Percentiles rank a stretch among this genome's conserved stretches.
These are phyloP conservation scores for Volutella citrinella DNA, from an alignment of 2,329 filamentous ascomycete species.

Conservation along the genomic window DNA sequence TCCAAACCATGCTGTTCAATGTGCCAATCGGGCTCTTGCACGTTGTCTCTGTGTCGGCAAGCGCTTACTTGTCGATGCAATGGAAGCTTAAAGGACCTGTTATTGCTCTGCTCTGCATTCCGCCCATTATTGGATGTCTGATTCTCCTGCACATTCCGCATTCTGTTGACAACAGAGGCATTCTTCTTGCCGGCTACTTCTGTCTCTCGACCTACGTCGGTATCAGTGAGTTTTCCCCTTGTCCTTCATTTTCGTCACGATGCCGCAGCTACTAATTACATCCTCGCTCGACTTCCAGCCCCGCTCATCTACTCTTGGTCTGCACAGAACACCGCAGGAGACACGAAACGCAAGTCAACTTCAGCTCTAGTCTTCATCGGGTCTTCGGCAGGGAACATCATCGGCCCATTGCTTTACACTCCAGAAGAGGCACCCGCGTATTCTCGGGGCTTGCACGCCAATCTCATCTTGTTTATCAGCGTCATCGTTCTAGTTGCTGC, in stretches of 20 bases:
- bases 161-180: conserved; percentile 40
- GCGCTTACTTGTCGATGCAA: conserved; percentile 52
- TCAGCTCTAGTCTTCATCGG: conserved; percentile 64
- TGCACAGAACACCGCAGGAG: conserved; percentile 62
- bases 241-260: conserved; percentile 8
- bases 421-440: conserved; percentile 42
- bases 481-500: conserved; percentile 50
- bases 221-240: conserved; percentile 34
- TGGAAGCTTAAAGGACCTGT: conserved; percentile 57
- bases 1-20: conserved; percentile 58
- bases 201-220: conserved; percentile 55
- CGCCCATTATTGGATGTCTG: conserved; percentile 54
- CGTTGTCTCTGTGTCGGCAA: conserved; percentile 55
- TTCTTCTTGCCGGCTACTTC: conserved; percentile 55
- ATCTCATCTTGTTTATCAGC: conserved; percentile 58
- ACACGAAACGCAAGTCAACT: conserved; percentile 67
- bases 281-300: conserved; percentile 26
- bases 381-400: conserved; percentile 63
- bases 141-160: conserved; percentile 51
- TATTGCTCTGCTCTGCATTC: conserved; percentile 51
- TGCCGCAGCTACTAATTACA: conserved; percentile 15
- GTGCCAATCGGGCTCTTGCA: conserved; percentile 60
- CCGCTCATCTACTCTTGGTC: conserved; percentile 61
- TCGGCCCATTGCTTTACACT: conserved; percentile 64
- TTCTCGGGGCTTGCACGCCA: conserved; percentile 54